Base-by-base conservation (phyloP, 2,329 filamentous ascomycete species). In the Diaporthe capsici region DNA sequence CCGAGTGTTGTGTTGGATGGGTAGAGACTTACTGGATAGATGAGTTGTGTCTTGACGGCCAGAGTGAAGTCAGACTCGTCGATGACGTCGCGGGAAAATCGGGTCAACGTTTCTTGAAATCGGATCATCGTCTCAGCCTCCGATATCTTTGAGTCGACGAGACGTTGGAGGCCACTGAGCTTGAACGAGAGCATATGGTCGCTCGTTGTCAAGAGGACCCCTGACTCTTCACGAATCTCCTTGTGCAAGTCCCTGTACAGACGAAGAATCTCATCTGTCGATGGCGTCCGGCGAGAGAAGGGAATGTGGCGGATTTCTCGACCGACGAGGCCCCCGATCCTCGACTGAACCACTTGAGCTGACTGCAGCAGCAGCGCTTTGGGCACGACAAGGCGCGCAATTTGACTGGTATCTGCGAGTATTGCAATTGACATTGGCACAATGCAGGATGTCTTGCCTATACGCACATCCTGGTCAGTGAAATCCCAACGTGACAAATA, bases 141-240 rank as follows among this genome's bases (percentile, higher is more conserved):
- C 0, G 81, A 71, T 0, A 85, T 72, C 3, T 85, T 82, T 1
- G 82, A 81, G 63, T 92, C 88, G 0, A 87, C 86, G 0, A 93
- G 80, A 2, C 87, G 86, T 77, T 94, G 91, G 0, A 90, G 79
- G 0, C 90, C 91, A 75, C 90, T 91, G 2, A 94, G 84, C 78
- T 89, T 90, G 81, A 93, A 93, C 0, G 92, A 94, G 8, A 94
- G 83, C 0, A 92, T 84, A 76, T 94, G 90, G 72, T 94, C 92
- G 0, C 92, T 92, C 1, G 92, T 86, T 0, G 88, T 86, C 0
- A 94, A 81, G 31, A 94, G 85, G 0, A 94, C 82, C 0, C 92
- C 92, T 0, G 83, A 83, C 0, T 79, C 79, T 1, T 81, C 79
- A 28, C 84, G 81, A 25, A 89, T 84, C 0, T 88, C 81, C 1